Evolutionary conservation across 169 alveolate species (phyloP), one percentile per base, ranked within the genome.

Genomic region (Plasmodium adleri): DNA sequence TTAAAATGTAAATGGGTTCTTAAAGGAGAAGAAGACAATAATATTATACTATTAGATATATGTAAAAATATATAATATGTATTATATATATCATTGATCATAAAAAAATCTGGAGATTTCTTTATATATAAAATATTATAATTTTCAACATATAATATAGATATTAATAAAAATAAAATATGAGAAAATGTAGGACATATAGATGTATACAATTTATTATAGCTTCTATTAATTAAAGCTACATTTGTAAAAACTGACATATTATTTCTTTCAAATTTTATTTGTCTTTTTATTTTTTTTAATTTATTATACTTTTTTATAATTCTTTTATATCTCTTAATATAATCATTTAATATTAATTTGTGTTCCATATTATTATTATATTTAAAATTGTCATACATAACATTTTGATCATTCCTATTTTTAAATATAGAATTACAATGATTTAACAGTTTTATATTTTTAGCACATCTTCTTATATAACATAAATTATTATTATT

Each of bases 71-170:
- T 58, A 39, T 83, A 83, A 49, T 68, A 83, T 28, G 91, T 56
- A 15, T 83, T 83, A 50, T 83, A 83, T 83, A 68, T 68, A 83
- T 83, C 91, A 50, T 54, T 56, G 50, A 63, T 83, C 73, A 83
- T 54, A 26, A 54, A 83, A 22, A 68, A 83, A 24, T 83, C 83
- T 32, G 56, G 83, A 28, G n/a, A 56, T 72, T 83, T 83, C 59
- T 47, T 24, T 56, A 83, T 39, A 83, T 83, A 62, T 32, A 83
- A 67, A 83, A 83, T 83, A 67, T 83, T 83, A 60, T 83, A 83
- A 58, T 83, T 83, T 83, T 83, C 91, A n/a, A 83, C 56, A 62
- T 83, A 72, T 63, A 83, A 24, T 32, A 83, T 83, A 0, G 91
- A 83, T 28, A 83, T 50, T 20, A 83, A 83, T 17, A 68, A 56